Conservation (phyloP, 345 rosid genomes). For the Draba incana region DNA sequence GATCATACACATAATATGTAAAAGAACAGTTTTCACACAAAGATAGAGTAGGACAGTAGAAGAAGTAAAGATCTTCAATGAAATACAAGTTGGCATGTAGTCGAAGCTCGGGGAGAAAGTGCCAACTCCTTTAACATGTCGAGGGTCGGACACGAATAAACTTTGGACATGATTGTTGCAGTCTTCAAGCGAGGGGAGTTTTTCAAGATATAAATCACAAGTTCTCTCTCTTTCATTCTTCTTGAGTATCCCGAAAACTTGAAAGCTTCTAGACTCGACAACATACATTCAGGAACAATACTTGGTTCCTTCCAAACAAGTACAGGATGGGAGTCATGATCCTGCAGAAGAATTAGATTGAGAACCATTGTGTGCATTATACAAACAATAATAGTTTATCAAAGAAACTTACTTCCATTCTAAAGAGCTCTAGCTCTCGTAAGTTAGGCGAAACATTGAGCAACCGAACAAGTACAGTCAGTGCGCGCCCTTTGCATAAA, state of each 20-base stretch:
- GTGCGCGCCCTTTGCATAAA: background rate
- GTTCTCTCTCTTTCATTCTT: background rate
- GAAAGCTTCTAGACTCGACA: constrained; percentile 21
- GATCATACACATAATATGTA: background rate
- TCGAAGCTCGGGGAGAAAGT: constrained; percentile 13
- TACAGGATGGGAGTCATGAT: accelerated
- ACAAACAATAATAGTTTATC: background rate
- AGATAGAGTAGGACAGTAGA: background rate
- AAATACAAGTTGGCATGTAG: background rate
- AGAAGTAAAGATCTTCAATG: background rate
- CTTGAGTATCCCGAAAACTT: background rate
- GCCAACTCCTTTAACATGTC: background rate
- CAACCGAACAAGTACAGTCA: background rate
- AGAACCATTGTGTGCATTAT: background rate
- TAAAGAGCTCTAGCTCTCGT: background rate
- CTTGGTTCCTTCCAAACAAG: background rate
- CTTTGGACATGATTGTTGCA: no score
- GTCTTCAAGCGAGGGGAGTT: no score
- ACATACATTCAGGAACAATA: background rate
- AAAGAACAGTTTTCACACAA: no score
- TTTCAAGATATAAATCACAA: background rate
- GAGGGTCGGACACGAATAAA: no score
- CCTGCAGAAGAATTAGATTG: background rate
- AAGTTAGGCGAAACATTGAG: background rate
- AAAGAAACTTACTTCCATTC: background rate